Evolutionary conservation across 257 asterid species (phyloP), one percentile per base, ranked within the genome.

Genomic region (Fraxinus americana): DNA sequence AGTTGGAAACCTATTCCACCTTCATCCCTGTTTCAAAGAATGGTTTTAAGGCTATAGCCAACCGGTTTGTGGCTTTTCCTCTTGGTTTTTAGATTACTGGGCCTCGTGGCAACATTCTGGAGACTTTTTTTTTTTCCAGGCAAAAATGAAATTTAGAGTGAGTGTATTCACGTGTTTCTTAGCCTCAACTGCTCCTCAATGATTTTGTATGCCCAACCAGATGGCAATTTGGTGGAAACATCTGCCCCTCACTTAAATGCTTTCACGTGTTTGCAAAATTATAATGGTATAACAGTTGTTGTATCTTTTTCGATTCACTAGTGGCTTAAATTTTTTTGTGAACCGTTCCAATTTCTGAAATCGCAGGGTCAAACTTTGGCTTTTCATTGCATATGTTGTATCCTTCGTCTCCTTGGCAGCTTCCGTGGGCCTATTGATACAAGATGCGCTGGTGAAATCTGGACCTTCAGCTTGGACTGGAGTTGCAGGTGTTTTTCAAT

Each of bases 391-490:
- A 70, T 95, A 95, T 80, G 97, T 95, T 78, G 97, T 95, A 73
- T 93, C 98, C 2, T 95, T 95, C 59, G 98, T 95, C 82, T 95
- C 99, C 6, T 84, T 95, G 86, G 98, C 99, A 65, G 99, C 97
- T 80, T 91, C 99, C 25, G 99, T 95, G 25, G 99, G 99, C 36
- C 88, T 95, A 39, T 84, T 95, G 89, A 81, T 95, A 85, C 97
- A 95, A 89, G 99, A 93, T 45, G 89, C 98, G 27, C 82, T 95
- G 43, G 93, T 89, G 82, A 72, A 82, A 80, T 67, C 96, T 1
- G 93, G 94, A 23, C 99, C 99, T 16, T 91, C 99, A 8, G 82
- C 98, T 0, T 95, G 97, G 98, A 87, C 98, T 13, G 98, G 99
- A 80, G 92, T 91, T 83, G 99, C 99, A 17, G 98, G 99, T 35